These are phyloP conservation scores for Kazachstania psychrophila DNA, from an alignment of 805 yeast species.

Conservation along the genomic window DNA sequence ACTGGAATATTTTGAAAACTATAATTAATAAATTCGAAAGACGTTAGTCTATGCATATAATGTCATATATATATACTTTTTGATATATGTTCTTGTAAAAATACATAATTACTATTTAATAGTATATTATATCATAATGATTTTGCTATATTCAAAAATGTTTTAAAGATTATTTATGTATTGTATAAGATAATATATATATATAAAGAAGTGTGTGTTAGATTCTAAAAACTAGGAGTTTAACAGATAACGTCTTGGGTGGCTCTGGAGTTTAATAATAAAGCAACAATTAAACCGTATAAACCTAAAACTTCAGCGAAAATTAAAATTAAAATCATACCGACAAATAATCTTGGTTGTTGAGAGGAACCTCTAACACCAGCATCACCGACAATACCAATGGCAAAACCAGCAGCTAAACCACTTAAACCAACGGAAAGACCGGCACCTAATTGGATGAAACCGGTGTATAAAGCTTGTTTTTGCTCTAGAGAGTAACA, in stretches of 20 bases:
- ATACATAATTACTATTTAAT: too few relatives aligned
- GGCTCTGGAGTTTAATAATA: slow-evolving; percentile 95
- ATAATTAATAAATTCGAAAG: slow-evolving; percentile 12
- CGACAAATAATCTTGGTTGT: slow-evolving; percentile 96
- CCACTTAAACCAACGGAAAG: slow-evolving; percentile 95
- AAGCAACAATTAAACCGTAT: slow-evolving; percentile 96
- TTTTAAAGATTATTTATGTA: too few relatives aligned
- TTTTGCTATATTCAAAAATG: too few relatives aligned
- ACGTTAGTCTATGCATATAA: too few relatives aligned
- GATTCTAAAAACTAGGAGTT: too few relatives aligned
- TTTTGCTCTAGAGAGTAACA: slow-evolving; percentile 81
- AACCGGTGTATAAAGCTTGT: slow-evolving; percentile 93
- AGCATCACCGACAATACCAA: slow-evolving; percentile 98
- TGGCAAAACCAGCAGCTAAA: slow-evolving; percentile 97
- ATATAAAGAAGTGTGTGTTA: neutral
- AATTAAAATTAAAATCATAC: slow-evolving; percentile 96
- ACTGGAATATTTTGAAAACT: slow-evolving; percentile 17
- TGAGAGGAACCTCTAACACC: slow-evolving; percentile 98
- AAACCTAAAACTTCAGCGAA: slow-evolving; percentile 98
- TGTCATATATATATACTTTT: too few relatives aligned
- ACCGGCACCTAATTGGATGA: slow-evolving; percentile 97
- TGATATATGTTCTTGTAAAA: too few relatives aligned
- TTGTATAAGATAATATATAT: neutral
- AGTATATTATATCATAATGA: too few relatives aligned
- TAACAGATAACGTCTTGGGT: slow-evolving; percentile 82